Base-by-base conservation (phyloP, 1,284 basidiomycete species). In the Peniophora sp. region DNA sequence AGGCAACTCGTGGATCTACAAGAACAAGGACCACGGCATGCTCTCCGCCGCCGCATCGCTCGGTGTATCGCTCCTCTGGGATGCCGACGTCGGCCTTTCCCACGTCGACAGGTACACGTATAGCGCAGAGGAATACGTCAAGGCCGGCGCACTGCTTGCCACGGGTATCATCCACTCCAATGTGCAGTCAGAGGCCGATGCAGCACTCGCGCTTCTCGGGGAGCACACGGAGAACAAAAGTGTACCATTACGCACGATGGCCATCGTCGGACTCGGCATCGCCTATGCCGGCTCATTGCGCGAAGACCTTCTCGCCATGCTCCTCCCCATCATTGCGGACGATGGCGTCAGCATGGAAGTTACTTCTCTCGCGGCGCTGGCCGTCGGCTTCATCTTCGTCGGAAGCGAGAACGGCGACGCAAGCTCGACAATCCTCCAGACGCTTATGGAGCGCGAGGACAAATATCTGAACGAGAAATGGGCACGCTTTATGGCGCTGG, bases 71-170 rank as follows among this genome's bases (percentile, higher is more conserved):
- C 73, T 98, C 58, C 75, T 99, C 2, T 99, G 97, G 97, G 95
- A 99, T 67, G 92, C 92, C 24, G 97, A 99, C 54, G 79, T 88
- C 52, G 97, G 97, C 61, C 77, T 99, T 51, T 88, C 85, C 64
- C 91, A 96, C 60, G 88, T 98, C 58, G 97, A 99, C 76, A 97
- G 95, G 70, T 99, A 97, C 72, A 93, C 95, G 3, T 99, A 99
- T 69, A 94, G 92, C 0, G 72, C 88, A 8, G 96, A 99, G 62
- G 97, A 99, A 66, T 79, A 95, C 66, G 97, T 99, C 76, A 98
- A 98, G 74, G 92, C 96, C 22, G 97, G 97, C 52, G 94, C 96
- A 1, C 80, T 97, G 51, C 80, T 99, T 27, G 97, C 97, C 0
- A 97, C 90, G 39, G 97, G 97, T 57, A 85, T 99, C 55, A 74